Percentiles rank a stretch among this genome's conserved stretches.
Conservation (phyloP, 2,329 filamentous ascomycete genomes). For the Fusarium piperis region DNA sequence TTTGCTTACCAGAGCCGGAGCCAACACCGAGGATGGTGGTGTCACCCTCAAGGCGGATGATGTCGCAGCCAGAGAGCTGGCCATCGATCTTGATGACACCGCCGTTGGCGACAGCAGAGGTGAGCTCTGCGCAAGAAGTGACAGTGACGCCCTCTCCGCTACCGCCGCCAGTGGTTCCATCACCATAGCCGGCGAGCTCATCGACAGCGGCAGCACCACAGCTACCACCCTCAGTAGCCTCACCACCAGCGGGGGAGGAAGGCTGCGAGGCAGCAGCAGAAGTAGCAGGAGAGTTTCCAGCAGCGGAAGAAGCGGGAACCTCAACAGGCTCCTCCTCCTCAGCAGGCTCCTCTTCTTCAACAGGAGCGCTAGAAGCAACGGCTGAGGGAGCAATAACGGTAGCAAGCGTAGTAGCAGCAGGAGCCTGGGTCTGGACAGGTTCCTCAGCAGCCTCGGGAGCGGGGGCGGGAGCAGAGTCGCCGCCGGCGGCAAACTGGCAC, state of each 20-base stretch:
- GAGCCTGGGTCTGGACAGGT: conserved; percentile 2
- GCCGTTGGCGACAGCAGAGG: conserved; percentile 48
- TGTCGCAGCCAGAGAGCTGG: conserved; percentile 49
- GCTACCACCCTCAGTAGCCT: conserved; percentile 14
- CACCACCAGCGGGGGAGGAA: not conserved
- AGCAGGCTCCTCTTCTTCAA: not conserved
- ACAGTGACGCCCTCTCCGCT: conserved; percentile 56
- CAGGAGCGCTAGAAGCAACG: conserved; percentile 1
- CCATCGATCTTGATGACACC: conserved; percentile 57
- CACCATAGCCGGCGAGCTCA: conserved; percentile 43
- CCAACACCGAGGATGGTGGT: conserved; percentile 61
- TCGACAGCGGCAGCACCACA: conserved; percentile 32
- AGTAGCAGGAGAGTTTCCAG: conserved; percentile 1
- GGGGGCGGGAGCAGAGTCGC: conserved; percentile 12
- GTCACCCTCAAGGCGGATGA: conserved; percentile 56
- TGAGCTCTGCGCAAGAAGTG: conserved; percentile 54
- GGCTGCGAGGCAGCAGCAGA: not conserved
- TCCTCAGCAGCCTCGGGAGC: not conserved
- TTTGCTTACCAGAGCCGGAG: conserved; percentile 45
- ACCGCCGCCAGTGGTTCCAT: conserved; percentile 57
- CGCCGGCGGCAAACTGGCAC: conserved; percentile 41
- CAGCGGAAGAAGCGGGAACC: conserved; percentile 1
- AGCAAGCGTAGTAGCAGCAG: conserved; percentile 28
- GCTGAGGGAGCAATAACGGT: conserved; percentile 21
- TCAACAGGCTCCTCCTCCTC: not conserved